Percentiles rank a stretch among this genome's conserved stretches.
phyloP scores from a whole-genome alignment of 176 grass and related monocot species.

The Paspalum notatum region DNA sequence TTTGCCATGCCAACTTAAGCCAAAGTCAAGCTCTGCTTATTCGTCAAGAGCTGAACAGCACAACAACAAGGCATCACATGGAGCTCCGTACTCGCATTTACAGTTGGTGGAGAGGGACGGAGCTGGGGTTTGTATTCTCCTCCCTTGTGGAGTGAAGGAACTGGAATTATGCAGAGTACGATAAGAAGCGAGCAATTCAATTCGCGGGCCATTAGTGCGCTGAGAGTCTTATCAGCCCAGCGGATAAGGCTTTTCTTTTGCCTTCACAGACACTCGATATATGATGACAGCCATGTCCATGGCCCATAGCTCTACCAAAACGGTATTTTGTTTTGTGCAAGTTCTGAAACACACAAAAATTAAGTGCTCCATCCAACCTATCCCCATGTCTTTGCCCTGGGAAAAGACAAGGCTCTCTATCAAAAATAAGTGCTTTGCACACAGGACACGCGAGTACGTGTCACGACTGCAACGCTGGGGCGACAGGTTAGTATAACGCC shows the following conservation, averaged over 20 bases:
- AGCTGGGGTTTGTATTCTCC: neutral
- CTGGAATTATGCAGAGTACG: neutral
- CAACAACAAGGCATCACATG: conserved; percentile 25
- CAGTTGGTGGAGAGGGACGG: conserved; percentile 24
- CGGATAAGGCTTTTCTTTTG: conserved; percentile 3
- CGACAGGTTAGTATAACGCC: conserved; percentile 21
- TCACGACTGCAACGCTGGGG: neutral
- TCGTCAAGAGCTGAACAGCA: conserved; percentile 24
- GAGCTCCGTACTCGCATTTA: conserved; percentile 3
- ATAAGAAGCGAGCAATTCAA: neutral
- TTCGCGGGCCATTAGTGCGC: conserved; percentile 7
- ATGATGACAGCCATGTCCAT: neutral
- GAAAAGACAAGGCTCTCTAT: conserved; percentile 11
- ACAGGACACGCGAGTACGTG: conserved; percentile 20
- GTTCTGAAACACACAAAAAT: too few relatives aligned
- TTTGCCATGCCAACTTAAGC: conserved; percentile 17
- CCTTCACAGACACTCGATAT: neutral
- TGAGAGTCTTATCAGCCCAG: neutral
- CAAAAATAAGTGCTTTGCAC: too few relatives aligned
- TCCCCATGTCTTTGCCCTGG: neutral
- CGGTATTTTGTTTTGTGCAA: neutral
- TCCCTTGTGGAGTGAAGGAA: neutral
- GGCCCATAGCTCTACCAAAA: neutral
- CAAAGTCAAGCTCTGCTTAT: conserved; percentile 10
- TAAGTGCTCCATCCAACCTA: neutral